Percentiles rank a stretch among this genome's conserved stretches.
These are phyloP conservation scores for Exobasidium cylindrosporum DNA, from an alignment of 1,284 basidiomycete genomes.

Conservation along the genomic window DNA sequence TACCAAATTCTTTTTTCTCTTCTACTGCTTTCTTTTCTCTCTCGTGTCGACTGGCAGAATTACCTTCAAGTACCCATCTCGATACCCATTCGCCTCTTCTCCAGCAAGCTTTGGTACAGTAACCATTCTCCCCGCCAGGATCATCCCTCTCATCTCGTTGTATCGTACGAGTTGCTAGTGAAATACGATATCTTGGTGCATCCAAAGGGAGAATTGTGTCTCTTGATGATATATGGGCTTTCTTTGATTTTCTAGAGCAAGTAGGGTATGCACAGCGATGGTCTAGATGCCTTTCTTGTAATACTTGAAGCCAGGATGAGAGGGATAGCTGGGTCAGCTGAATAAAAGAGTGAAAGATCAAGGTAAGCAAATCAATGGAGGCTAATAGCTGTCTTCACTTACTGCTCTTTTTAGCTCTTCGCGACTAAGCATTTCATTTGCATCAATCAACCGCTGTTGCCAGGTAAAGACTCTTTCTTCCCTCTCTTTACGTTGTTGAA, in stretches of 20 bases:
- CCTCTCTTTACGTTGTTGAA: background rate
- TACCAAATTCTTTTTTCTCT: constrained; percentile 7
- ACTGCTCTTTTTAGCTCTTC: constrained; percentile 10
- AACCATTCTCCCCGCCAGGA: constrained; percentile 5
- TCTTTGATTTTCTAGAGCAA: constrained; percentile 1
- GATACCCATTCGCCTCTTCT: constrained; percentile 11
- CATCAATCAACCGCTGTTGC: constrained; percentile 5
- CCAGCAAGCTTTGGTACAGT: constrained; percentile 9
- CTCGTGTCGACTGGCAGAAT: background rate
- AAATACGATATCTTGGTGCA: constrained; percentile 13
- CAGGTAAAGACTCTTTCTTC: constrained; percentile 10
- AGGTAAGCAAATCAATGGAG: background rate
- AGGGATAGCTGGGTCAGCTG: constrained; percentile 3
- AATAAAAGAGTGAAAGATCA: background rate
- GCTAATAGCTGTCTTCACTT: background rate
- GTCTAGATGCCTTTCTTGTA: constrained; percentile 10
- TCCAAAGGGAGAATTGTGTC: constrained; percentile 2
- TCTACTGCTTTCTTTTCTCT: background rate
- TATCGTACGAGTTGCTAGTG: constrained; percentile 6
- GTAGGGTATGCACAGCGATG: constrained; percentile 8
- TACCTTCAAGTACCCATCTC: constrained; percentile 1
- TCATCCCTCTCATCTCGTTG: constrained; percentile 11
- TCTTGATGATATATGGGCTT: background rate
- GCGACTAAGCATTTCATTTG: too few relatives aligned
- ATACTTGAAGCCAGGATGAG: constrained; percentile 3